Conservation (phyloP, 345 rosid genomes). For the Acer yangbiense region DNA sequence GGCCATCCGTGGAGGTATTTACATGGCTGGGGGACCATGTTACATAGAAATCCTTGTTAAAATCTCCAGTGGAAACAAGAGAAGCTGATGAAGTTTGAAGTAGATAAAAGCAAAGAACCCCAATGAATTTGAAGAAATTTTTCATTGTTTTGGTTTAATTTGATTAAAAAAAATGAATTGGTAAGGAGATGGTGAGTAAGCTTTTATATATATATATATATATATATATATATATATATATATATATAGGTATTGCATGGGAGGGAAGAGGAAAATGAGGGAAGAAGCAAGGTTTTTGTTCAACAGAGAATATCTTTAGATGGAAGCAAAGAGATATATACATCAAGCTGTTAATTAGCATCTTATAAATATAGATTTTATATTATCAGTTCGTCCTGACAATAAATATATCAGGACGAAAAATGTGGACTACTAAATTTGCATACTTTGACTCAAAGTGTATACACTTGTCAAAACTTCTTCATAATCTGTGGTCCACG, state of each 20-base stretch:
- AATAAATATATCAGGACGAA: no score
- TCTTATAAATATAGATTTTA: background rate
- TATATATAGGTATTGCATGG: slow-evolving; percentile 37
- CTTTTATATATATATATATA: slow-evolving; percentile 22
- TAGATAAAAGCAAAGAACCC: slow-evolving; percentile 26
- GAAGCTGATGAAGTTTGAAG: slow-evolving; percentile 47
- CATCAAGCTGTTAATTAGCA: background rate
- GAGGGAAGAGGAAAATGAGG: slow-evolving; percentile 14
- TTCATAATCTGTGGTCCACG: no score
- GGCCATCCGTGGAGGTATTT: slow-evolving; percentile 67
- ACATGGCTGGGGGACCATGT: slow-evolving; percentile 83
- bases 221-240: background rate
- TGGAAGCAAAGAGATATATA: slow-evolving; percentile 39
- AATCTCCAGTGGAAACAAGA: slow-evolving; percentile 65
- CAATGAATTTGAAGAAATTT: slow-evolving; percentile 18
- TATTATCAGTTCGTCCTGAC: no score
- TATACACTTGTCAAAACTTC: no score
- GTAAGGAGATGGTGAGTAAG: background rate
- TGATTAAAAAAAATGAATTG: background rate
- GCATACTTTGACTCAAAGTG: no score
- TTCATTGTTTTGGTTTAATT: slow-evolving; percentile 24
- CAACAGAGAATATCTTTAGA: slow-evolving; percentile 42
- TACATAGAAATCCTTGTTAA: slow-evolving; percentile 61
- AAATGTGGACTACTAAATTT: no score
- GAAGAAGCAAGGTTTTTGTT: slow-evolving; percentile 20